Percentiles rank a stretch among this genome's conserved stretches.
Conservation (phyloP, 441 rosid genomes). For the Jatropha podagrica region DNA sequence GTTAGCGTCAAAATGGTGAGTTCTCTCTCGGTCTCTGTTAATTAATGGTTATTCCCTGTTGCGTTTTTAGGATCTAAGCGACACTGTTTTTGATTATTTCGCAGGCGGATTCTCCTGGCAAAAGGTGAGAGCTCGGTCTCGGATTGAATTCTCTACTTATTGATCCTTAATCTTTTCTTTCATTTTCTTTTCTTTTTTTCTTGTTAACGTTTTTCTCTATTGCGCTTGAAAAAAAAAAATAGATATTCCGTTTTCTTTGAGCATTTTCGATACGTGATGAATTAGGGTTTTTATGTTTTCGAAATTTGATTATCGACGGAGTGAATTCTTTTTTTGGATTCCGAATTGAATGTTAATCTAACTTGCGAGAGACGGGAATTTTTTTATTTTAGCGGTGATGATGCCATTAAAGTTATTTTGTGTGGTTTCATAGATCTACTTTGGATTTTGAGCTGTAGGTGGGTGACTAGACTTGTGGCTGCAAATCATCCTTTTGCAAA, state of each 20-base stretch:
- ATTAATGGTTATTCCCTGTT: not conserved
- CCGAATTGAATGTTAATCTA: not conserved
- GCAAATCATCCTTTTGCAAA: not conserved
- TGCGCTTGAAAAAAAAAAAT: no score
- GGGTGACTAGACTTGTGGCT: no score
- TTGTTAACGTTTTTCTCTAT: no score
- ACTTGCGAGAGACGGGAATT: not conserved
- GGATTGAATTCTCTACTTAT: not conserved
- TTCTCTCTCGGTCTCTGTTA: not conserved
- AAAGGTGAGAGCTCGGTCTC: constrained; percentile 43
- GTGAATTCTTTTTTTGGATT: not conserved
- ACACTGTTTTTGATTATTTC: not conserved
- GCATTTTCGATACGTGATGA: not conserved
- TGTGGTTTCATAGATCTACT: not conserved
- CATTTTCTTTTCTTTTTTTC: no score
- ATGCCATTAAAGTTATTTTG: not conserved
- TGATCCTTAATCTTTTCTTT: not conserved
- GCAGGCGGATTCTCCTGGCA: constrained; percentile 71
- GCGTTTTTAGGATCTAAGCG: not conserved
- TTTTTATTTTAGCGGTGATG: not conserved
- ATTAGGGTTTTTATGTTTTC: not conserved
- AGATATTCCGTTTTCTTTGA: not conserved
- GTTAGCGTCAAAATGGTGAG: constrained; percentile 5
- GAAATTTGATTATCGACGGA: no score
- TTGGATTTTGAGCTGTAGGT: not conserved